Evolutionary conservation across 257 asterid species (phyloP).

Genomic region (Nicotiana undulata): DNA sequence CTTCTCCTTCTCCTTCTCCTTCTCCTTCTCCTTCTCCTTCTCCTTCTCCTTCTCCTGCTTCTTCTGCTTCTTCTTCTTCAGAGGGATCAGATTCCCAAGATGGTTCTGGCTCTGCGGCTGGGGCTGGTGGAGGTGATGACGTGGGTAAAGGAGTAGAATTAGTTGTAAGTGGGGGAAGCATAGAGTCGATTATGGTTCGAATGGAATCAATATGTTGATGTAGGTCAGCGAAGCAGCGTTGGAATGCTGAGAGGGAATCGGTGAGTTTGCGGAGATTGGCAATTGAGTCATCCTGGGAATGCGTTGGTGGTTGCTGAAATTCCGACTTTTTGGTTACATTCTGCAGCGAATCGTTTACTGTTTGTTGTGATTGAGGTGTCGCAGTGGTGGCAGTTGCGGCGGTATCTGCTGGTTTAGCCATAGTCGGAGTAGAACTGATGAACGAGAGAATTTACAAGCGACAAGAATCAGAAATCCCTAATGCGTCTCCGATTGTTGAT

Average conservation of each 20-base stretch:
- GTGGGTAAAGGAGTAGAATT: slow-evolving; percentile 7
- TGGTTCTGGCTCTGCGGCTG: not conserved
- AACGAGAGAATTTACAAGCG: too few species aligned
- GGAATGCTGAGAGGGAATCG: slow-evolving; percentile 44
- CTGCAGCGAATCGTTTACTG: not conserved
- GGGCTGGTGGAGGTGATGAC: not conserved
- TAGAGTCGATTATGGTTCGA: slow-evolving; percentile 32
- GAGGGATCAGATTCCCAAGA: slow-evolving; percentile 3
- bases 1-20: not conserved
- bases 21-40: not conserved
- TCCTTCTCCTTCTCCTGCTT: slow-evolving; percentile 7
- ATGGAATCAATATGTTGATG: slow-evolving; percentile 46
- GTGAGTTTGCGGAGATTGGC: slow-evolving; percentile 38
- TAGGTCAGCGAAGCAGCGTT: slow-evolving; percentile 49
- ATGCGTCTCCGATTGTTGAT: not conserved
- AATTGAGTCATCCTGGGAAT: slow-evolving; percentile 24
- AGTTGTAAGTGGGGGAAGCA: slow-evolving; percentile 20
- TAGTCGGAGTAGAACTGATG: not conserved
- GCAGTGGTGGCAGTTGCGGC: not conserved
- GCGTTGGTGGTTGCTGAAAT: not conserved
- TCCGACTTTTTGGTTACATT: not conserved
- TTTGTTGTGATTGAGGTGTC: slow-evolving; percentile 1
- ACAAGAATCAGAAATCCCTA: not conserved
- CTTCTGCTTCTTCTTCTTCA: slow-evolving; percentile 9
- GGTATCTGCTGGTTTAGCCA: not conserved